A percentile compares a stretch with the other conserved stretches of the same genome.
Evolutionary conservation across 1,284 basidiomycete species (phyloP).

Genomic region (Puccinia triticina): DNA sequence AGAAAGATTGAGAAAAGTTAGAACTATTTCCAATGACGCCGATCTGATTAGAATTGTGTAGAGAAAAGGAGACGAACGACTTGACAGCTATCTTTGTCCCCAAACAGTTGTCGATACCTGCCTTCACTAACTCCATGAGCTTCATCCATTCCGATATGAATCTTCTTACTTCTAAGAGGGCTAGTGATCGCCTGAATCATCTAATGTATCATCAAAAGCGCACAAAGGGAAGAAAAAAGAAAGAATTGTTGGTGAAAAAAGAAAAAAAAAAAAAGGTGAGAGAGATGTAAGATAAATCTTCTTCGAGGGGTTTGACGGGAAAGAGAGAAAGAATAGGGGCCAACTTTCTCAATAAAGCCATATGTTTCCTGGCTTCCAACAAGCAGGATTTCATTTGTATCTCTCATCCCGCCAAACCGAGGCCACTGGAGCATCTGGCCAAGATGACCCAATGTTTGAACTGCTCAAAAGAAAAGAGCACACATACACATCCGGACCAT

Average conservation of each 20-base stretch:
- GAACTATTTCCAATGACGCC: neutral
- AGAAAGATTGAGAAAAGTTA: neutral
- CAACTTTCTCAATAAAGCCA: slow-evolving; percentile 58
- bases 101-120: slow-evolving; percentile 59
- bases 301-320: neutral
- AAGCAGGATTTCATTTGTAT: slow-evolving; percentile 61
- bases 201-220: slow-evolving; percentile 40
- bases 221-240: neutral
- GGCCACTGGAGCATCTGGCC: slow-evolving; percentile 63
- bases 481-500: no score
- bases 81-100: slow-evolving; percentile 58
- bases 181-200: slow-evolving; percentile 58
- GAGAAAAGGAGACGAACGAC: slow-evolving; percentile 53
- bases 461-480: slow-evolving; percentile 8
- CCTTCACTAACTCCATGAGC: slow-evolving; percentile 61
- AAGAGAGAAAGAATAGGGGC: neutral
- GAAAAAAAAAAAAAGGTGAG: neutral
- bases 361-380: slow-evolving; percentile 59
- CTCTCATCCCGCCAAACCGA: slow-evolving; percentile 58
- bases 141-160: slow-evolving; percentile 60
- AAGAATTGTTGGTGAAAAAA: neutral
- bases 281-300: neutral
- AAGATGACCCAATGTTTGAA: slow-evolving; percentile 61
- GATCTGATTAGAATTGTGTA: neutral
- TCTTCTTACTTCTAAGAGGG: slow-evolving; percentile 59